A percentile compares a stretch with the other conserved stretches of the same genome.
These are phyloP conservation scores for Leishmania martiniquensis DNA, from an alignment of 208 protist genomes.

Conservation along the genomic window DNA sequence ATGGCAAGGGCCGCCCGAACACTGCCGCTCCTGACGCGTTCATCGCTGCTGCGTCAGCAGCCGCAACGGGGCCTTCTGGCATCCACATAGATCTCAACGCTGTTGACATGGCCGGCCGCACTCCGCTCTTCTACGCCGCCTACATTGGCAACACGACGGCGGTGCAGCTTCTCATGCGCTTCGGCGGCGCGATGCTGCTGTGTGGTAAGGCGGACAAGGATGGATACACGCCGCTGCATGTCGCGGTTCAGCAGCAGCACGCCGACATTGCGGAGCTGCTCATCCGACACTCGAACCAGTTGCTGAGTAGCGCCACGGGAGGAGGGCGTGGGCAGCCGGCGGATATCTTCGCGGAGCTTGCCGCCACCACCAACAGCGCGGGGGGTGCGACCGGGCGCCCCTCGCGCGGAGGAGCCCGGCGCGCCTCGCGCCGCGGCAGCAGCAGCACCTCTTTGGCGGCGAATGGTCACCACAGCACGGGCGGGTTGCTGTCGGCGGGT, in stretches of 20 bases:
- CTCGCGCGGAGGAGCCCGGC: slow-evolving; percentile 11
- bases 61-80: neutral
- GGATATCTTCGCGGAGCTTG: slow-evolving; percentile 20
- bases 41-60: neutral
- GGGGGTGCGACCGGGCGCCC: neutral
- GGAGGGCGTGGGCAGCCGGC: slow-evolving; percentile 14
- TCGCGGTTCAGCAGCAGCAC: slow-evolving; percentile 62
- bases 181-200: slow-evolving; percentile 15
- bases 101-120: slow-evolving; percentile 72
- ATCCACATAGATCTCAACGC: slow-evolving; percentile 71
- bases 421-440: slow-evolving; percentile 13
- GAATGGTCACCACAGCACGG: neutral
- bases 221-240: slow-evolving; percentile 78
- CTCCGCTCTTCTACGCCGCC: slow-evolving; percentile 86
- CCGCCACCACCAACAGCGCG: neutral
- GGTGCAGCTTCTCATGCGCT: slow-evolving; percentile 49
- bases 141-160: slow-evolving; percentile 58
- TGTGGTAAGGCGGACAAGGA: slow-evolving; percentile 52
- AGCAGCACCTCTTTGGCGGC: neutral
- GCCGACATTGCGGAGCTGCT: slow-evolving; percentile 54
- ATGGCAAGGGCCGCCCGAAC: slow-evolving; percentile 1
- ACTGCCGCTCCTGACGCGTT: slow-evolving; percentile 8
- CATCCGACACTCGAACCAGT: slow-evolving; percentile 42
- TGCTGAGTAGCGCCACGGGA: slow-evolving; percentile 10
- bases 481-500: neutral